Base-by-base conservation (phyloP, 192 early-diverging fungal genomes). In the Coemansia sp. region DNA sequence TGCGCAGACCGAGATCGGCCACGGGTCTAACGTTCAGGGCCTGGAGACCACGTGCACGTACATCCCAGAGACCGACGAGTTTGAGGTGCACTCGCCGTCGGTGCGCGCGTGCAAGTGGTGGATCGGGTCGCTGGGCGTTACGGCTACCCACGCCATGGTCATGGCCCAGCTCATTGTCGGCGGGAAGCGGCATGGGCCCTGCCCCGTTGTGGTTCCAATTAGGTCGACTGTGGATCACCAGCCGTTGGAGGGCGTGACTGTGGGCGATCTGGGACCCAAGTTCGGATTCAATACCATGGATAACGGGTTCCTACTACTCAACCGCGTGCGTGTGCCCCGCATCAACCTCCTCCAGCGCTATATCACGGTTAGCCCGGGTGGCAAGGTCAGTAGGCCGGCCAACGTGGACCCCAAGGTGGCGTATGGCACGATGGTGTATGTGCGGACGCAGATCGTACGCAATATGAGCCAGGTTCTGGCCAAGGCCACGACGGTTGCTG, bases 251-350 rank as follows among this genome's bases (percentile, higher is more conserved):
- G 92, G 93, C 58, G 85, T 95, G 59, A 91, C 87, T 38, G 88
- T 93, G n/a, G 91, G 91, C 48, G 92, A 95, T 61, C 86, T 95
- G 69, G 93, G 93, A 11, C 90, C 91, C 43, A 95, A 95, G 85
- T 90, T 92, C 63, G 93, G 93, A 11, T 92, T 88, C 84, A 91
- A 93, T 69, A 70, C 85, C 5, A 87, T 91, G 38, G 93, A 95
- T 82, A 95, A 94, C 66, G 93, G 93, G 48, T 92, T 89, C 74
- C 80, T 95, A 62, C 76, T 90, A 73, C 91, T 95, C 65, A 87
- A 94, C 61, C 87, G 87, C 59, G 88, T 88, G 66, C 91, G 89
- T 34, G 87, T 93, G 66, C 91, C 93, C 20, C 90, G 86, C 40
- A 75, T 87, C 66, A 85, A 90, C 62, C 88, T 95, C 75, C 72